Percentiles rank a stretch among this genome's conserved stretches.
phyloP scores from a whole-genome alignment of 1,139 yeast genomes.

The Sugiyamaella paludigena region DNA sequence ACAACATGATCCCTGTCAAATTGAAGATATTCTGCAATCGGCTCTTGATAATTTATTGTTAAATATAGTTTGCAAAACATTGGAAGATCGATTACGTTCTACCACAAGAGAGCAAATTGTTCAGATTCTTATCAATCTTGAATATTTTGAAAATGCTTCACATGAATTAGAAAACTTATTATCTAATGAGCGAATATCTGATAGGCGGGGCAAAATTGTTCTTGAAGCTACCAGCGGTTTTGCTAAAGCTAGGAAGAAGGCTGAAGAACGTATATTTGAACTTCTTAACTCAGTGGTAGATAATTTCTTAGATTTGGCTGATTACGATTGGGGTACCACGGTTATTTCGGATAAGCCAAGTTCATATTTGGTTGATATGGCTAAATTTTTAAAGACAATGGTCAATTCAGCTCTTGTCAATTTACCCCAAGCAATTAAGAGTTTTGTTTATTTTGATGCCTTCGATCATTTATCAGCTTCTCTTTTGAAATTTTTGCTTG shows the following conservation, averaged over 20 bases:
- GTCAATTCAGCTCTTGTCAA: conserved; percentile 84
- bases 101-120: conserved; percentile 87
- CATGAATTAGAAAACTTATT: conserved; percentile 43
- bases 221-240: conserved; percentile 58
- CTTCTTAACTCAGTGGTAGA: conserved; percentile 66
- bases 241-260: conserved; percentile 60
- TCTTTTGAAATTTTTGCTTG: conserved; percentile 57
- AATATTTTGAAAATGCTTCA: conserved; percentile 67
- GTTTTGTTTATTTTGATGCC: conserved; percentile 77
- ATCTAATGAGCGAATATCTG: conserved; percentile 39
- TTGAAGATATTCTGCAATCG: conserved; percentile 43
- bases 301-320: conserved; percentile 80
- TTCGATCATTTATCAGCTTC: conserved; percentile 80
- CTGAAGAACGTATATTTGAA: conserved; percentile 78
- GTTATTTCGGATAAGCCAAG: conserved; percentile 60
- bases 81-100: conserved; percentile 59
- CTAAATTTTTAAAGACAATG: conserved; percentile 81
- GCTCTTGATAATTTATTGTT: conserved; percentile 69
- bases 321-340: conserved; percentile 71
- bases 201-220: conserved; percentile 33
- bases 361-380: conserved; percentile 75
- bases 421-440: conserved; percentile 73
- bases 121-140: conserved; percentile 83
- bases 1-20: conserved; percentile 52
- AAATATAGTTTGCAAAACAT: conserved; percentile 66